Conservation (phyloP, 208 protist species). For the Leishmania martiniquensis region DNA sequence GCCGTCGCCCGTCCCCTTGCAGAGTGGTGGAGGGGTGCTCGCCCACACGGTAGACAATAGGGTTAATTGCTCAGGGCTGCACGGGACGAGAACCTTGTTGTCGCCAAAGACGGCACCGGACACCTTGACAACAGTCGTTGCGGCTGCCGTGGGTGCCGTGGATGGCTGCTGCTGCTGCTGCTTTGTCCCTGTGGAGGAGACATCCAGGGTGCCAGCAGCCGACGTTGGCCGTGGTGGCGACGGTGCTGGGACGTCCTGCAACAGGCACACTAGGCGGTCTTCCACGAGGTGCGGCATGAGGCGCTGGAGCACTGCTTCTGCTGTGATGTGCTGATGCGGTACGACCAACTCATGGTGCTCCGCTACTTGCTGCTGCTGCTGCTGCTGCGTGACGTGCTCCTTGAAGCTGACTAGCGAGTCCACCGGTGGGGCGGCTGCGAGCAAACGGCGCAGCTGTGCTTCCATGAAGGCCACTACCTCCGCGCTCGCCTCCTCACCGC, state of each 20-base stretch:
- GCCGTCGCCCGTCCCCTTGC: not conserved
- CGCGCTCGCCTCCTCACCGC: not conserved
- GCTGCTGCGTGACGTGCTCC: slow-evolving; percentile 11
- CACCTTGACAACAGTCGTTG: slow-evolving; percentile 26
- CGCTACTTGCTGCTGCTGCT: not conserved
- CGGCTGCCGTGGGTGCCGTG: not conserved
- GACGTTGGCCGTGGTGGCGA: not conserved
- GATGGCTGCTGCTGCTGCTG: no score
- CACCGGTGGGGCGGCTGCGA: slow-evolving; percentile 30
- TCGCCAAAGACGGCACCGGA: slow-evolving; percentile 46
- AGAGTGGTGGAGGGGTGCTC: not conserved
- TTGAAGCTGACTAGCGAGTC: slow-evolving; percentile 43
- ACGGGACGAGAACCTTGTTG: slow-evolving; percentile 64
- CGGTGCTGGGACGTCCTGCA: slow-evolving; percentile 23
- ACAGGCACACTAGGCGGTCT: slow-evolving; percentile 10
- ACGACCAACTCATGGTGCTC: not conserved
- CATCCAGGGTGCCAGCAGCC: not conserved
- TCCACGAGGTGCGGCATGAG: slow-evolving; percentile 31
- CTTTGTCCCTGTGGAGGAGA: not conserved
- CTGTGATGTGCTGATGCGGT: slow-evolving; percentile 5
- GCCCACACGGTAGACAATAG: slow-evolving; percentile 46
- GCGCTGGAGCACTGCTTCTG: slow-evolving; percentile 29
- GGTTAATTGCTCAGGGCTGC: slow-evolving; percentile 57
- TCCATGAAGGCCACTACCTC: slow-evolving; percentile 14
- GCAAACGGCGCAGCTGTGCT: slow-evolving; percentile 18